Conservation (phyloP, 2,329 filamentous ascomycete genomes). For the Aspergillus carbonarius region DNA sequence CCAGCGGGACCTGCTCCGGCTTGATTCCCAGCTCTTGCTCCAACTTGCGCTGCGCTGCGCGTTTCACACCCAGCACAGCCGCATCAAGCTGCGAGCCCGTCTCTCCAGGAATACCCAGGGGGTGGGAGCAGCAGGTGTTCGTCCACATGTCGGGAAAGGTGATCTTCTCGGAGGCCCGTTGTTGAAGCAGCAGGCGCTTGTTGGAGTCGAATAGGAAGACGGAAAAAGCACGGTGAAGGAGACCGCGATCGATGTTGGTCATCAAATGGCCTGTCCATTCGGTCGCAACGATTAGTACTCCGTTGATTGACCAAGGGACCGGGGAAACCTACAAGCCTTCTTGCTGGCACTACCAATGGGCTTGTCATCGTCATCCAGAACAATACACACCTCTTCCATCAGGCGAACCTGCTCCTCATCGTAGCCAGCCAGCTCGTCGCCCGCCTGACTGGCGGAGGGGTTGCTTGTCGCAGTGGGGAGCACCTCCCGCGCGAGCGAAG, state of each 20-base stretch:
- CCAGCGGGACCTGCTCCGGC: conserved; percentile 80
- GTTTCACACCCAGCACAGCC: conserved; percentile 81
- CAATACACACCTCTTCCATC: conserved; percentile 99
- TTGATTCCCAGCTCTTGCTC: conserved; percentile 94
- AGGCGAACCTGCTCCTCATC: conserved; percentile 96
- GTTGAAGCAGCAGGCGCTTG: conserved; percentile 90
- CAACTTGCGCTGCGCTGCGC: conserved; percentile 88
- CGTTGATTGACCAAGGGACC: background rate
- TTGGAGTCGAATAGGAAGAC: conserved; percentile 96
- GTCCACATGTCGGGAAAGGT: conserved; percentile 99
- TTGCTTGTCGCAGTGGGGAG: conserved; percentile 42
- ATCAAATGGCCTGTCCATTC: conserved; percentile 77
- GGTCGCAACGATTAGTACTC: background rate
- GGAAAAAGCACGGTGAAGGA: conserved; percentile 95
- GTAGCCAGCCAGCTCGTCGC: conserved; percentile 78
- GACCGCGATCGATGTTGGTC: conserved; percentile 95
- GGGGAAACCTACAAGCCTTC: conserved; percentile 75
- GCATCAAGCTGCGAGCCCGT: conserved; percentile 79
- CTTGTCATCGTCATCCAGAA: conserved; percentile 84
- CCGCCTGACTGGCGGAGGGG: conserved; percentile 47
- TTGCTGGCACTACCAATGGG: conserved; percentile 97
- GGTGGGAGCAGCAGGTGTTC: conserved; percentile 98
- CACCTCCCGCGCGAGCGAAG: conserved; percentile 54
- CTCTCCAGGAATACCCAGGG: conserved; percentile 86
- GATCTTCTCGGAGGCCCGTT: conserved; percentile 94